These are phyloP conservation scores for Datura wrightii DNA, from an alignment of 257 asterid genomes.

Conservation along the genomic window DNA sequence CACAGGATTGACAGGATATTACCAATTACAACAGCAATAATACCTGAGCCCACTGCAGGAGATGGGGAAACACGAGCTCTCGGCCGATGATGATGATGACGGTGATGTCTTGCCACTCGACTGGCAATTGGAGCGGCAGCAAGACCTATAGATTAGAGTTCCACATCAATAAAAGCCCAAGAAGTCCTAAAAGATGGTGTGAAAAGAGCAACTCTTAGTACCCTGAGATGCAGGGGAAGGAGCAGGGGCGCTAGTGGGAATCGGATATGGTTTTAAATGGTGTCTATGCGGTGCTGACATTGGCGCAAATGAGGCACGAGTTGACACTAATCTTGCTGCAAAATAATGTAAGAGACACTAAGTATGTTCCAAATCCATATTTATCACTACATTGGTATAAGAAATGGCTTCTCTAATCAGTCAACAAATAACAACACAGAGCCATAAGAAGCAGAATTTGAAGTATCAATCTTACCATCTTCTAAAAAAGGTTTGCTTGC, in stretches of 20 bases:
- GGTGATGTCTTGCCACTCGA: constrained; percentile 50
- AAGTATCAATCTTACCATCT: constrained; percentile 54
- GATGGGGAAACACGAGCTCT: constrained; percentile 69
- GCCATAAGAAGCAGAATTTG: constrained; percentile 28
- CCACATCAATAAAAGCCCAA: constrained; percentile 41
- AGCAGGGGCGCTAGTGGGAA: constrained; percentile 60
- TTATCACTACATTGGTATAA: constrained; percentile 17
- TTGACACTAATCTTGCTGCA: constrained; percentile 57
- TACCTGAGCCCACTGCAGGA: constrained; percentile 76
- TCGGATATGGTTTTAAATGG: constrained; percentile 44
- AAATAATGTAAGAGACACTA: constrained; percentile 26
- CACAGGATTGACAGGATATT: not conserved
- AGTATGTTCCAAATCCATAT: constrained; percentile 12
- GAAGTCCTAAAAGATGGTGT: not conserved
- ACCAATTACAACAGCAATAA: constrained; percentile 27
- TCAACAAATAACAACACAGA: constrained; percentile 25
- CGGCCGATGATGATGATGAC: constrained; percentile 49
- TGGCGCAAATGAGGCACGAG: constrained; percentile 51
- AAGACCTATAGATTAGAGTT: constrained; percentile 52
- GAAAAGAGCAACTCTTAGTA: constrained; percentile 37
- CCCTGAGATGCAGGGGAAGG: constrained; percentile 67
- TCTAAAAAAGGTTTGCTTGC: constrained; percentile 45
- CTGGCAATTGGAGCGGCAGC: constrained; percentile 53
- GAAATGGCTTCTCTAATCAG: not conserved
- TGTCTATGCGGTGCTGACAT: constrained; percentile 43